Evolutionary conservation across 768 basidiomycete species (phyloP), one percentile per base, ranked within the genome.

Genomic region (Pisolithus microcarpus): DNA sequence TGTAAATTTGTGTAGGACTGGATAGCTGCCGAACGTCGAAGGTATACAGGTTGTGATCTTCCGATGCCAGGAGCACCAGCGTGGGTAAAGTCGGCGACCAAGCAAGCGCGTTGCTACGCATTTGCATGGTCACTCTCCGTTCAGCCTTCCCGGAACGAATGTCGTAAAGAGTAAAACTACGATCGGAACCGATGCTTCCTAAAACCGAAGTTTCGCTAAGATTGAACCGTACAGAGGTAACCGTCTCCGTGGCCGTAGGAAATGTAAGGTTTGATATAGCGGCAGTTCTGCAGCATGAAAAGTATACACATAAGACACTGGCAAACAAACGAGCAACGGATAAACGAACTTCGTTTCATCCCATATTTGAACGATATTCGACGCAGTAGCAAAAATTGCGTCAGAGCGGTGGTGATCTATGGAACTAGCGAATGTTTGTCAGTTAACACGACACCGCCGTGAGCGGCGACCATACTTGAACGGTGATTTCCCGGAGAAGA

Each of bases 31-130:
- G 81, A 46, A 98, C 86, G 62, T 99, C 96, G 66, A 96, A 99
- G 0, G 96, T 97, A 68, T 98, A 98, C 23, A 98, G 76, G 61
- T 97, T 96, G 72, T 98, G 94, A 62, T 98, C 95, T 73, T 98
- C 96, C 0, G 94, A 97, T n/a, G 91, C 96, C 7, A 98, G 79
- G 7, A 99, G 80, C 37, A 97, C 71, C 4, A 85, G 75, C 0
- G 94, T 97, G 3, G 96, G 96, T 63, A 93, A 85, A 0, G 91
- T 95, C 0, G 96, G 96, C 26, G 92, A 97, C 94, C 94, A 99
- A 13, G 91, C 78, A 1, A 99, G 75, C 7, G 87, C 77, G 59
- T 98, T 98, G 58, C 84, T 83, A 59, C 81, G 84, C 84, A 97
- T 91, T 81, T 89, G 84, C 91, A 98, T 94, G 49, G 96, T 75